A percentile compares a stretch with the other conserved stretches of the same genome.
phyloP scores from a whole-genome alignment of 2,329 filamentous ascomycete genomes.

The Pseudogymnoascus sp. region DNA sequence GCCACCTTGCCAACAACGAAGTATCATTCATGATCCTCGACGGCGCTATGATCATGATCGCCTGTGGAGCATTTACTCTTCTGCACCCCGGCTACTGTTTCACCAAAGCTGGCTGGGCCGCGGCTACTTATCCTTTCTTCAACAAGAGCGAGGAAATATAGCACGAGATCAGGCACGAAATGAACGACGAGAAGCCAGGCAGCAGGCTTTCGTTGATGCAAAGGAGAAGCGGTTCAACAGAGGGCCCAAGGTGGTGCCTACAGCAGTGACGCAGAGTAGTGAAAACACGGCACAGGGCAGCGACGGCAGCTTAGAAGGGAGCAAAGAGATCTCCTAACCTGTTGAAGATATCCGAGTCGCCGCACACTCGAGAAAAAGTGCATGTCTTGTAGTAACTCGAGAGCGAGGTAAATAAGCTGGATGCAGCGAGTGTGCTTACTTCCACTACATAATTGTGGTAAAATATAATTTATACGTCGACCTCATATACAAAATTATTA shows the following conservation, averaged over 20 bases:
- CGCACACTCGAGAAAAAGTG: background rate
- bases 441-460: background rate
- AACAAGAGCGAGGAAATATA: background rate
- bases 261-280: background rate
- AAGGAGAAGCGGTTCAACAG: background rate
- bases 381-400: background rate
- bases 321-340: background rate
- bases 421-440: background rate
- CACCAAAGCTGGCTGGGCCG: background rate
- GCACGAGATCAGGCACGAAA: background rate
- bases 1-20: conserved; percentile 39
- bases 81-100: background rate
- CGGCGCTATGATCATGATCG: conserved; percentile 34
- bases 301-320: background rate
- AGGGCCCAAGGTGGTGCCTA: background rate
- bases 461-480: background rate
- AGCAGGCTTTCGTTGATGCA: background rate
- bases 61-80: background rate
- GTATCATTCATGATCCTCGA: conserved; percentile 38
- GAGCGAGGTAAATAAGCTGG: background rate
- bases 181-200: background rate
- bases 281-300: background rate
- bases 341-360: background rate
- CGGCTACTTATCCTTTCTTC: background rate
- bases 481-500: background rate